phyloP scores from a whole-genome alignment of 2,329 filamentous ascomycete genomes.

The Neofusicoccum umdonicola region DNA sequence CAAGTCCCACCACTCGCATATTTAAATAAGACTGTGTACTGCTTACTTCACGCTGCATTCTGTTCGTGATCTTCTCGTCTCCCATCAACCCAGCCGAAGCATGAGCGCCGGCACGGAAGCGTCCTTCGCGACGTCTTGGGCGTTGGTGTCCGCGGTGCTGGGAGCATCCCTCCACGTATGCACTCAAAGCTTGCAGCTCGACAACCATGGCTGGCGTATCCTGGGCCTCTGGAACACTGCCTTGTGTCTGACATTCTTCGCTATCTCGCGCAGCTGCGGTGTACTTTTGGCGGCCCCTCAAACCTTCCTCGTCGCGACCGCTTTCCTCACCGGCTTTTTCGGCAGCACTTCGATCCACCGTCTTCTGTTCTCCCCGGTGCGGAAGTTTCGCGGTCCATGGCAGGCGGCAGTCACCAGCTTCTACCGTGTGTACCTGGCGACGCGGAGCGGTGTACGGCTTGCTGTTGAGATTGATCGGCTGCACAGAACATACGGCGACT shows the following conservation, averaged over 20 bases:
- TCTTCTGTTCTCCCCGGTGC: slow-evolving; percentile 40
- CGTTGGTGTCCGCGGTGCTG: background rate
- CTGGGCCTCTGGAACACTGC: background rate
- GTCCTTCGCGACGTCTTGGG: background rate
- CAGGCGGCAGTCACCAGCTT: slow-evolving; percentile 5
- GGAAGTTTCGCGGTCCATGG: slow-evolving; percentile 19
- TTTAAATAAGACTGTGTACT: too few species aligned
- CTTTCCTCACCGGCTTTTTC: slow-evolving; percentile 19
- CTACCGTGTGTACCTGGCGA: background rate
- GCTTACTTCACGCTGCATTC: too few species aligned
- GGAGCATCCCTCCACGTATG: background rate
- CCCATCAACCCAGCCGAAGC: background rate
- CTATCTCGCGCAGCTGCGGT: background rate
- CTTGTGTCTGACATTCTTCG: background rate
- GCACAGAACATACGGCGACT: slow-evolving; percentile 14
- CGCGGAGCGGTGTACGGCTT: slow-evolving; percentile 7
- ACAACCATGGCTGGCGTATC: background rate
- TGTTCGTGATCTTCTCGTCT: background rate
- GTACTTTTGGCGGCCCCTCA: background rate
- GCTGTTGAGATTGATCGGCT: slow-evolving; percentile 7
- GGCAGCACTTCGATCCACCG: slow-evolving; percentile 41
- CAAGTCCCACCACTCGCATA: too few species aligned
- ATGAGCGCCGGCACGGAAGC: too few species aligned
- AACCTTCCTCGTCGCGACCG: background rate
- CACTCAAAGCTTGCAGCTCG: background rate